phyloP scores from a whole-genome alignment of 2,329 filamentous ascomycete genomes.

The Trichoderma oligosporum region DNA sequence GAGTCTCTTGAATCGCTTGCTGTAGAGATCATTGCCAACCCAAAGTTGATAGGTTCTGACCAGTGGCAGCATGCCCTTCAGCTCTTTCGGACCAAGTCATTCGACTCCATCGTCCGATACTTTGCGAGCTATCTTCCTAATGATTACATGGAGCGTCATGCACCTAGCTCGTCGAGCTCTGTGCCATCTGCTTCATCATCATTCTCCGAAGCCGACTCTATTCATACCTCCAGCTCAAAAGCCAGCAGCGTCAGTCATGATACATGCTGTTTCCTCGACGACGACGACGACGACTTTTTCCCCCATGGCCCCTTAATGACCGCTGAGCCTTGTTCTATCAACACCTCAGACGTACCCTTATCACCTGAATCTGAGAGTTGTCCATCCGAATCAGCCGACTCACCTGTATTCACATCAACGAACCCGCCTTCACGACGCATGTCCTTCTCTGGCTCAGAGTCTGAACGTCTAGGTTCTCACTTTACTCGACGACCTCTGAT shows the following conservation, averaged over 20 bases:
- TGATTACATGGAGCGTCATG: conserved; percentile 43
- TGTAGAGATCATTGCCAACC: conserved; percentile 59
- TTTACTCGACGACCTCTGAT: conserved; percentile 30
- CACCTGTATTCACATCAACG: conserved; percentile 31
- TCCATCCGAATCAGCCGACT: conserved; percentile 43
- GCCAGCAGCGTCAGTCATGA: conserved; percentile 40
- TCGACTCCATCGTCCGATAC: conserved; percentile 58
- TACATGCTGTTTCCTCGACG: conserved; percentile 39
- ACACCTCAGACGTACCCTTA: conserved; percentile 26
- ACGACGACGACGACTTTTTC: conserved; percentile 40
- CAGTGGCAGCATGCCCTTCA: conserved; percentile 58
- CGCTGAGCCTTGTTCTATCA: conserved; percentile 40
- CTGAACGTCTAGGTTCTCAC: conserved; percentile 37
- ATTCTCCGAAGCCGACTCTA: conserved; percentile 38
- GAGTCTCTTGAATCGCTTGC: conserved; percentile 54
- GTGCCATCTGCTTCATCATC: conserved; percentile 38
- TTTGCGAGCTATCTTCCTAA: conserved; percentile 57
- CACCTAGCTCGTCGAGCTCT: conserved; percentile 29
- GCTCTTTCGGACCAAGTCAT: conserved; percentile 55
- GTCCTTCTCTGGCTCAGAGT: conserved; percentile 52
- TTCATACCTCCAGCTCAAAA: conserved; percentile 37
- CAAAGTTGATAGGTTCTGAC: conserved; percentile 53
- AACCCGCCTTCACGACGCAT: conserved; percentile 46
- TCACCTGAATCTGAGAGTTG: conserved; percentile 49
- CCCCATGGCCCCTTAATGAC: conserved; percentile 38